Conservation (phyloP, 2,329 filamentous ascomycete species). For the Cercospora canescens region DNA sequence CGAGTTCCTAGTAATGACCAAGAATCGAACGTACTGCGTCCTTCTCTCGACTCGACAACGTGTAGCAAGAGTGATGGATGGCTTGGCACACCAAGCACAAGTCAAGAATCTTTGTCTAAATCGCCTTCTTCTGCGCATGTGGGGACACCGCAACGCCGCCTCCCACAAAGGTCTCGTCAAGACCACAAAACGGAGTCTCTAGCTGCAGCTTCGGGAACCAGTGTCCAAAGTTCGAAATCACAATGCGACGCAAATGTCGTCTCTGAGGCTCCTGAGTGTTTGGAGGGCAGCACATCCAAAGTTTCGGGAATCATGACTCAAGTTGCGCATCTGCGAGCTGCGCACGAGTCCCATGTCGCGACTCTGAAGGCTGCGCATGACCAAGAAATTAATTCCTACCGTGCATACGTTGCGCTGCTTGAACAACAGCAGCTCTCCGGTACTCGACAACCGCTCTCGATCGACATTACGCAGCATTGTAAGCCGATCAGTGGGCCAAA, state of each 20-base stretch:
- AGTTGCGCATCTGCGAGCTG: slow-evolving; percentile 37
- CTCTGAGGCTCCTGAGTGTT: neutral
- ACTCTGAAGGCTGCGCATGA: slow-evolving; percentile 41
- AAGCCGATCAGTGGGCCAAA: neutral
- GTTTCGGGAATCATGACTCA: slow-evolving; percentile 27
- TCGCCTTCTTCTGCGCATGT: neutral
- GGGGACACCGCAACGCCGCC: neutral
- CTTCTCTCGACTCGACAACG: neutral
- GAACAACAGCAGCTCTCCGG: slow-evolving; percentile 32
- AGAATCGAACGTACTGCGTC: neutral
- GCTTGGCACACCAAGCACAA: neutral
- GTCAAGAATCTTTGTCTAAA: neutral
- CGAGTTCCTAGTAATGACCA: neutral
- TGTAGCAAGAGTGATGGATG: neutral
- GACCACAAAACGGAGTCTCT: neutral
- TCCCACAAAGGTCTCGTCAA: neutral
- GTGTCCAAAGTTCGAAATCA: neutral
- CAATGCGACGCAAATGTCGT: neutral
- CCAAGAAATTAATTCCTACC: slow-evolving; percentile 41
- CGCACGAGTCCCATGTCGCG: slow-evolving; percentile 42
- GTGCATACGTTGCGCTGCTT: slow-evolving; percentile 40
- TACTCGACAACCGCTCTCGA: neutral
- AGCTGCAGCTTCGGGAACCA: neutral
- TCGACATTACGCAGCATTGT: neutral
- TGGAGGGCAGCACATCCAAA: neutral